A percentile compares a stretch with the other conserved stretches of the same genome.
phyloP scores from a whole-genome alignment of 148 eudicot species.

The Fagopyrum homotropicum region DNA sequence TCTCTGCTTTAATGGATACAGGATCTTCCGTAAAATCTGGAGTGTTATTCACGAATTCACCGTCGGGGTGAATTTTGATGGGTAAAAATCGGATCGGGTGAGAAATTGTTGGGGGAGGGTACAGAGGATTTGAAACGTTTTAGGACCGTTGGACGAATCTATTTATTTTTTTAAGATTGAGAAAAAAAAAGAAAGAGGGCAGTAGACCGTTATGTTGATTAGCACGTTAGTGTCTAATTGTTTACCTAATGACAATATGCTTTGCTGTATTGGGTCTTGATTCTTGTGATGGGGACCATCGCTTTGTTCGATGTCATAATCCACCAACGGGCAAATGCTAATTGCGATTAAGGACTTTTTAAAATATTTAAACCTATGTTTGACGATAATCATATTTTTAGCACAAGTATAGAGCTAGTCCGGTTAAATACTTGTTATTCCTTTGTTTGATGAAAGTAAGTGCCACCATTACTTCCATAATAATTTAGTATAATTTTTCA shows the following conservation, averaged over 20 bases:
- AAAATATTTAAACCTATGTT: background rate
- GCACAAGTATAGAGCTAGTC: background rate
- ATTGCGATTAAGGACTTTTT: background rate
- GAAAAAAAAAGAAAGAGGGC: background rate
- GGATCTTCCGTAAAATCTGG: background rate
- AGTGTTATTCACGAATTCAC: background rate
- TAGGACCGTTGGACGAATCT: slow-evolving; percentile 5
- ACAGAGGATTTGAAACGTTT: slow-evolving; percentile 6
- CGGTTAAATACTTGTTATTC: background rate
- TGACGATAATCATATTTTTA: background rate
- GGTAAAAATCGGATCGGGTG: background rate
- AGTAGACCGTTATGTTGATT: slow-evolving; percentile 11
- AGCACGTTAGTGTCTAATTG: slow-evolving; percentile 8
- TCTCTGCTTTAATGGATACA: background rate
- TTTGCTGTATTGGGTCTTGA: slow-evolving; percentile 1
- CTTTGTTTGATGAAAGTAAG: background rate
- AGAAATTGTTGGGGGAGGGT: background rate
- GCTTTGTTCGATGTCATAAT: background rate
- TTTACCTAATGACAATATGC: slow-evolving; percentile 2
- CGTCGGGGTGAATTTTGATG: background rate
- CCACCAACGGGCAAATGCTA: slow-evolving; percentile 11
- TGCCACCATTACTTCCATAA: background rate
- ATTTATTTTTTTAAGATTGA: background rate
- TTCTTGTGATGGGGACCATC: background rate
- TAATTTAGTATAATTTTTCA: too few species aligned